These are phyloP conservation scores for Cystobasidium pallidum DNA, from an alignment of 1,284 basidiomycete species.

Conservation along the genomic window DNA sequence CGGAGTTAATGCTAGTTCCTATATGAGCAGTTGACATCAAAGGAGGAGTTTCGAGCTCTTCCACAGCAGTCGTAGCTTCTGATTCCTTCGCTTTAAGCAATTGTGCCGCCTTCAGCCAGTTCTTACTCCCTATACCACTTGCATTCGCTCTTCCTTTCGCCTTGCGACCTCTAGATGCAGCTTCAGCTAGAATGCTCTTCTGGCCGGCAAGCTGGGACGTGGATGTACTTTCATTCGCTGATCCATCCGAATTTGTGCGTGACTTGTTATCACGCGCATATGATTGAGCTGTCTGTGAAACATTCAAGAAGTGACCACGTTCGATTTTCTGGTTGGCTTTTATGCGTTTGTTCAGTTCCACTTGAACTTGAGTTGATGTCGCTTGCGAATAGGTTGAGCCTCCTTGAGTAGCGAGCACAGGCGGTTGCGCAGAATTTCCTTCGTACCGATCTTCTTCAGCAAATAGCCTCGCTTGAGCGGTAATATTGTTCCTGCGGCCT, in stretches of 20 bases:
- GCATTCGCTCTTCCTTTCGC: slow-evolving; percentile 6
- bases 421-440: neutral
- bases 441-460: neutral
- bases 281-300: neutral
- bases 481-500: neutral
- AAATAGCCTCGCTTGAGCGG: neutral
- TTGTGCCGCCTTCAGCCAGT: slow-evolving; percentile 34
- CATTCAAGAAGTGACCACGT: slow-evolving; percentile 19
- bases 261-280: neutral
- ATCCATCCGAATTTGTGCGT: neutral
- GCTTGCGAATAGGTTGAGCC: slow-evolving; percentile 38
- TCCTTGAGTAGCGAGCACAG: slow-evolving; percentile 36
- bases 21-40: slow-evolving; percentile 20
- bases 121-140: slow-evolving; percentile 36
- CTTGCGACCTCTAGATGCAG: slow-evolving; percentile 5
- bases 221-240: neutral
- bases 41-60: neutral
- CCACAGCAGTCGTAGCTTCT: slow-evolving; percentile 1
- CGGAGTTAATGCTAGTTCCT: slow-evolving; percentile 13
- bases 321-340: slow-evolving; percentile 26
- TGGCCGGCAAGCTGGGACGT: neutral
- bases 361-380: slow-evolving; percentile 38
- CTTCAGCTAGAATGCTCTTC: slow-evolving; percentile 11
- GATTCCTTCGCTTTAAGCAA: slow-evolving; percentile 29
- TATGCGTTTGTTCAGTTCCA: slow-evolving; percentile 31